phyloP scores from a whole-genome alignment of 1,139 yeast species.

The Suhomyces bolitotheri region DNA sequence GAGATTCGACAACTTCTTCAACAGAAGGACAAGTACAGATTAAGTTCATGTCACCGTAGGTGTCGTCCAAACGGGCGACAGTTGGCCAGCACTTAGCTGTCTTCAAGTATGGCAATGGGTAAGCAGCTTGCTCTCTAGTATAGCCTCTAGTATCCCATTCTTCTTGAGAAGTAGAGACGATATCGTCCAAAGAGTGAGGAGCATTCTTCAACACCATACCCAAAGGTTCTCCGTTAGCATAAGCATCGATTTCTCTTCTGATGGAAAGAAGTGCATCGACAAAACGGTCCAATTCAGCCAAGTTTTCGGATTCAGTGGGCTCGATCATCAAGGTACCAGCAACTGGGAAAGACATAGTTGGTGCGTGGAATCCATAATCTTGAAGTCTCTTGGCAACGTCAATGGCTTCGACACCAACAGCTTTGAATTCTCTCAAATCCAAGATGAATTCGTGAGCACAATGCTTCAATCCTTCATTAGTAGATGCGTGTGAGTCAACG shows the following conservation, averaged over 20 bases:
- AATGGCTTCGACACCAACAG: conserved; percentile 84
- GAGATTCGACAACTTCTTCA: conserved; percentile 56
- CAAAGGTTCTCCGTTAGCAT: conserved; percentile 62
- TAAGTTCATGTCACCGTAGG: conserved; percentile 90
- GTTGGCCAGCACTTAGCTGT: conserved; percentile 91
- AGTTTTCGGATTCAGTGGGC: conserved; percentile 93
- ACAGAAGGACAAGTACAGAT: conserved; percentile 91
- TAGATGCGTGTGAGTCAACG: conserved; percentile 48
- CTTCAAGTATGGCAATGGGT: conserved; percentile 74
- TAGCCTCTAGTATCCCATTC: conserved; percentile 85
- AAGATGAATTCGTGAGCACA: conserved; percentile 97
- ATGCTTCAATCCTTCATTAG: conserved; percentile 60
- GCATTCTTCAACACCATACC: conserved; percentile 84
- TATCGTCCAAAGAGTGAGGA: conserved; percentile 86
- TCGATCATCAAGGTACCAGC: conserved; percentile 97
- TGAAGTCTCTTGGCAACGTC: conserved; percentile 96
- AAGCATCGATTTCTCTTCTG: conserved; percentile 78
- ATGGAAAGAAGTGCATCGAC: conserved; percentile 84
- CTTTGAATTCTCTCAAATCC: conserved; percentile 84
- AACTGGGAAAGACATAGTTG: conserved; percentile 98
- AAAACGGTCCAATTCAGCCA: conserved; percentile 86
- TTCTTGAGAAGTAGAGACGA: conserved; percentile 54
- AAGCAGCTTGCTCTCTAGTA: conserved; percentile 91
- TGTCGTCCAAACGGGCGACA: conserved; percentile 88
- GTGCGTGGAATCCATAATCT: conserved; percentile 98